Conservation (phyloP, 257 asterid genomes). For the Lithospermum erythrorhizon region DNA sequence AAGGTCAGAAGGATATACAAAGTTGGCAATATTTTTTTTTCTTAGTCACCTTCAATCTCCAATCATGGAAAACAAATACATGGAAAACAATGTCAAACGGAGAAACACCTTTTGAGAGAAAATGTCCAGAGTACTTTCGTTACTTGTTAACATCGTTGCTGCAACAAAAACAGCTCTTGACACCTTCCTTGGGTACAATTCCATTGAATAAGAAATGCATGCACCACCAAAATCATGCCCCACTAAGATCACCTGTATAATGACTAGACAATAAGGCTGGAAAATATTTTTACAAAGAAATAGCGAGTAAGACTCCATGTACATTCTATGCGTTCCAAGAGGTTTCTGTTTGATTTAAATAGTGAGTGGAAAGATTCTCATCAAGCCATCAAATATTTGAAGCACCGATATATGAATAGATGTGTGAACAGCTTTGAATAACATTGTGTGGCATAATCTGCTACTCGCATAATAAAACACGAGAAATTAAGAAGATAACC, state of each 20-base stretch:
- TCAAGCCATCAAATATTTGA: too few relatives aligned
- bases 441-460: too few relatives aligned
- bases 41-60: too few relatives aligned
- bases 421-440: too few relatives aligned
- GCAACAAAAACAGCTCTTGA: conserved; percentile 82
- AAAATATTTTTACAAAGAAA: not conserved
- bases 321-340: too few relatives aligned
- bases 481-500: too few relatives aligned
- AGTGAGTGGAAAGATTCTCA: too few relatives aligned
- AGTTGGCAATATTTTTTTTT: not conserved
- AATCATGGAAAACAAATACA: too few relatives aligned
- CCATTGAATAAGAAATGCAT: conserved; percentile 85
- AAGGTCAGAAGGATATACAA: not conserved
- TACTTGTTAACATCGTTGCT: conserved; percentile 83
- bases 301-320: not conserved
- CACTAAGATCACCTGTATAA: conserved; percentile 74
- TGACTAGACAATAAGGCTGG: conserved; percentile 9
- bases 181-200: conserved; percentile 55
- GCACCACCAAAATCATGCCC: conserved; percentile 99
- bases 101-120: conserved; percentile 65
- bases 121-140: conserved; percentile 81
- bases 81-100: too few relatives aligned
- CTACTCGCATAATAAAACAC: too few relatives aligned
- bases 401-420: too few relatives aligned
- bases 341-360: too few relatives aligned